Conservation (phyloP, 2,329 filamentous ascomycete genomes). For the Paecilomyces sp. region DNA sequence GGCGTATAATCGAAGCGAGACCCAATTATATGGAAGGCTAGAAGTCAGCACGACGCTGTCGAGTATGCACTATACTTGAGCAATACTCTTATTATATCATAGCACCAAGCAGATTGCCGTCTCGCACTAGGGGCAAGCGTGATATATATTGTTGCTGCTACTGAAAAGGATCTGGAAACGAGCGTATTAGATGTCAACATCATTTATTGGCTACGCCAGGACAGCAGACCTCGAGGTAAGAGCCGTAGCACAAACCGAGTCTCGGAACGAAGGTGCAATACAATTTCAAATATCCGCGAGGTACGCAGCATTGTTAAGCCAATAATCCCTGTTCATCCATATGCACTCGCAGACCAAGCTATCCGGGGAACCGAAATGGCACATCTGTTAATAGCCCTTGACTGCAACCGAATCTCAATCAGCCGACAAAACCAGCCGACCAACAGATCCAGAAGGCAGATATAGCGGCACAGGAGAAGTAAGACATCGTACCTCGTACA, state of each 20-base stretch:
- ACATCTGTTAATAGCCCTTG: background rate
- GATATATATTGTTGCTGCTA: background rate
- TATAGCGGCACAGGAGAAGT: background rate
- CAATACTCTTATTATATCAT: constrained; percentile 5
- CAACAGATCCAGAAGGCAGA: background rate
- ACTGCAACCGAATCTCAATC: background rate
- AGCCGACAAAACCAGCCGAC: background rate
- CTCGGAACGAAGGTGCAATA: background rate
- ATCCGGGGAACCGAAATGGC: background rate
- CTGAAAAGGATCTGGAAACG: background rate
- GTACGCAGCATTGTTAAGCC: background rate
- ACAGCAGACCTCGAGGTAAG: background rate
- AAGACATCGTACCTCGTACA: background rate
- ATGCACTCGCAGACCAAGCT: background rate
- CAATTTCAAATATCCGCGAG: background rate
- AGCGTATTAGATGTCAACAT: background rate
- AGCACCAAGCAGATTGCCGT: constrained; percentile 2
- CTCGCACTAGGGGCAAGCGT: background rate
- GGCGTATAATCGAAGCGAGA: too few species aligned
- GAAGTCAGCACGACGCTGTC: too few species aligned
- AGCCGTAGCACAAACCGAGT: background rate
- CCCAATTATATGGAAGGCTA: too few species aligned
- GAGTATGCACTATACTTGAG: background rate
- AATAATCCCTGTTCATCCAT: background rate
- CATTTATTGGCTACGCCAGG: background rate